Evolutionary conservation across 2,329 filamentous ascomycete genomes (phyloP).

Genomic region (Aureobasidium sp.): DNA sequence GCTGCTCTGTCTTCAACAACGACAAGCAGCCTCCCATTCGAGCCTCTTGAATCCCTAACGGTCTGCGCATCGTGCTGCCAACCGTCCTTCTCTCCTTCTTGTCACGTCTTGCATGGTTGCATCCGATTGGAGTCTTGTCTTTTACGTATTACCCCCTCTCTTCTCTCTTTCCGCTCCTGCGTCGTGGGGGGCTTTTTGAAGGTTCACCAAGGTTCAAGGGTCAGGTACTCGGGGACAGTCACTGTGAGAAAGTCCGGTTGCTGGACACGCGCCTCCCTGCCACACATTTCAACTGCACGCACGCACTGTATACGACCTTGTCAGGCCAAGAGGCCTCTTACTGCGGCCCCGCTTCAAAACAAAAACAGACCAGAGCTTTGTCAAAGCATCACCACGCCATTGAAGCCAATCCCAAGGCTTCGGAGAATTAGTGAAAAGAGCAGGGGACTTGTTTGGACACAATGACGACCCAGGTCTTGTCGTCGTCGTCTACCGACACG

Average conservation of each 20-base stretch:
- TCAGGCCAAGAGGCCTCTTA: not conserved
- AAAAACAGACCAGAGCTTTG: constrained; percentile 4
- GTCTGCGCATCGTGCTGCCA: not conserved
- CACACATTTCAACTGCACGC: not conserved
- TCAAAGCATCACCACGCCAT: not conserved
- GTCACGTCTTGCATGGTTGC: not conserved
- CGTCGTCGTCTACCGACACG: not conserved
- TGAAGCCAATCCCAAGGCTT: constrained; percentile 1
- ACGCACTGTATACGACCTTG: not conserved
- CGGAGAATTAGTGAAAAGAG: constrained; percentile 10
- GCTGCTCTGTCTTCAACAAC: not conserved
- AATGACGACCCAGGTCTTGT: constrained; percentile 4
- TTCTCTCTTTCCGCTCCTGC: not conserved
- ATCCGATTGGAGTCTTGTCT: not conserved
- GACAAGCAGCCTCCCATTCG: not conserved
- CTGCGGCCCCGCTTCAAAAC: not conserved
- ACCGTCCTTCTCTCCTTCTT: not conserved
- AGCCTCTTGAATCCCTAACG: not conserved
- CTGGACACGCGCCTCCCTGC: not conserved
- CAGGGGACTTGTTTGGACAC: not conserved
- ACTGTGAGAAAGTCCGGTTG: not conserved
- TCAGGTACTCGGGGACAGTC: constrained; percentile 1
- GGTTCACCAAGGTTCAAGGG: constrained; percentile 5
- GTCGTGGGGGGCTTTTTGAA: constrained; percentile 1
- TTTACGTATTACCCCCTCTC: not conserved